Percentiles rank a stretch among this genome's conserved stretches.
phyloP scores from a whole-genome alignment of 2,329 filamentous ascomycete genomes.

The Mycosphaerella arachidis region DNA sequence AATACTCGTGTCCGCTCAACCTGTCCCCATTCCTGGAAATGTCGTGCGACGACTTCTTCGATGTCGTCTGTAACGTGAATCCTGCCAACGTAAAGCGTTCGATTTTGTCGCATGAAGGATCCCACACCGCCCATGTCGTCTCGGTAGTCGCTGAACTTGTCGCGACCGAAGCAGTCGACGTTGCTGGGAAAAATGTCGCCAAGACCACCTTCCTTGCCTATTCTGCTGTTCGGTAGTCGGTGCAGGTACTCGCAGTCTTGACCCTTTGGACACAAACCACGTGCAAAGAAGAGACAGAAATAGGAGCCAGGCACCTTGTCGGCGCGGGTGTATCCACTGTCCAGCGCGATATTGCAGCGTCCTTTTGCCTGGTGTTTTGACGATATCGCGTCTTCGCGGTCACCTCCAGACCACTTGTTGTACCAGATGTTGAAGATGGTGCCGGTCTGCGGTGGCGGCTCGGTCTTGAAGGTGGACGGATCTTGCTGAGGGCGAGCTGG shows the following conservation, averaged over 20 bases:
- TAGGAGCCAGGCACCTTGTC: slow-evolving; percentile 60
- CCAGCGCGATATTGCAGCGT: slow-evolving; percentile 79
- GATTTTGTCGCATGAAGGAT: slow-evolving; percentile 86
- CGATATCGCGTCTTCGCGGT: slow-evolving; percentile 85
- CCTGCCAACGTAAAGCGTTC: slow-evolving; percentile 86
- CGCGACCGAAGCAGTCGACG: slow-evolving; percentile 88
- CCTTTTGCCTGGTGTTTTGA: slow-evolving; percentile 76
- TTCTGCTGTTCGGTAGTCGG: slow-evolving; percentile 62
- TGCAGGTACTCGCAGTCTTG: slow-evolving; percentile 94
- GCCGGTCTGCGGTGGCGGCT: slow-evolving; percentile 85
- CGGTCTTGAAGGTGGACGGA: slow-evolving; percentile 71
- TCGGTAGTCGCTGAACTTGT: slow-evolving; percentile 88
- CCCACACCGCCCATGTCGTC: slow-evolving; percentile 98
- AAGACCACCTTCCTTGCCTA: slow-evolving; percentile 44
- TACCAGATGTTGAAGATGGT: slow-evolving; percentile 99
- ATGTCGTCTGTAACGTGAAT: slow-evolving; percentile 97
- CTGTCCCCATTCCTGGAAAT: slow-evolving; percentile 96
- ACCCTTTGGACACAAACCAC: slow-evolving; percentile 77
- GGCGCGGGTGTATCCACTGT: slow-evolving; percentile 48
- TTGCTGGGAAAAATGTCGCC: slow-evolving; percentile 92
- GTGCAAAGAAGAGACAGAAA: slow-evolving; percentile 88
- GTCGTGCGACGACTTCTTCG: slow-evolving; percentile 88
- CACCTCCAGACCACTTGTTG: slow-evolving; percentile 96
- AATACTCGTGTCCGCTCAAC: slow-evolving; percentile 82
- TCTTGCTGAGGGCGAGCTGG: slow-evolving; percentile 91